Evolutionary conservation across 1,139 yeast genomes (phyloP).

Genomic region (Yamadazyma dushanensis): DNA sequence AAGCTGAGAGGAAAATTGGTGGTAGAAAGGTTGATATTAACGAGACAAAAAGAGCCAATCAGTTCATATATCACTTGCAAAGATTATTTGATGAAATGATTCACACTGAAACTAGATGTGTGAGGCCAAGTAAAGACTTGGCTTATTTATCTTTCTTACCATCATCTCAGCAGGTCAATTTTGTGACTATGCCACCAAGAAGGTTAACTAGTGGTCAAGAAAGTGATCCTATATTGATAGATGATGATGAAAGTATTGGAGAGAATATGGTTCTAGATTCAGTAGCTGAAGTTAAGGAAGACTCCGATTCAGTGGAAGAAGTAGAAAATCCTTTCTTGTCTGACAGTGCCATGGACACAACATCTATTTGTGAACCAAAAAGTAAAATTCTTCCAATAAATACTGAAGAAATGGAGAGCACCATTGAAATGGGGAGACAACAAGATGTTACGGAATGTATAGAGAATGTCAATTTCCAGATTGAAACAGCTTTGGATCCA

Average conservation of each 20-base stretch:
- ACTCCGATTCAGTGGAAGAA: conserved; percentile 10
- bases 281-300: conserved; percentile 5
- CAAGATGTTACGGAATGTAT: conserved; percentile 98
- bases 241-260: conserved; percentile 9
- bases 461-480: conserved; percentile 88
- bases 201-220: conserved; percentile 12
- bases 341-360: conserved; percentile 1
- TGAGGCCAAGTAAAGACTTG: conserved; percentile 78
- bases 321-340: conserved; percentile 5
- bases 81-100: conserved; percentile 72
- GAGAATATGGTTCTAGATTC: conserved; percentile 12
- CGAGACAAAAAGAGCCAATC: conserved; percentile 79
- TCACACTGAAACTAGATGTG: conserved; percentile 58
- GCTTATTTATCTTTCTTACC: conserved; percentile 89
- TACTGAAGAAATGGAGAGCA: conserved; percentile 65
- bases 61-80: conserved; percentile 72
- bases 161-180: conserved; percentile 63
- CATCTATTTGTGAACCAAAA: conserved; percentile 3
- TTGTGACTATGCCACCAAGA: conserved; percentile 23
- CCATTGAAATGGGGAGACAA: conserved; percentile 83
- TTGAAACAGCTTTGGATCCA: conserved; percentile 87
- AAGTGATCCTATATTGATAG: conserved; percentile 14
- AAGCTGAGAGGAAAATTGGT: conserved; percentile 64
- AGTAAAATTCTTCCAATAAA: conserved; percentile 43
- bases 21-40: conserved; percentile 73